Evolutionary conservation across 106 monocot genomes (phyloP), one percentile per base, ranked within the genome.

Genomic region (Dendrobium catenatum): DNA sequence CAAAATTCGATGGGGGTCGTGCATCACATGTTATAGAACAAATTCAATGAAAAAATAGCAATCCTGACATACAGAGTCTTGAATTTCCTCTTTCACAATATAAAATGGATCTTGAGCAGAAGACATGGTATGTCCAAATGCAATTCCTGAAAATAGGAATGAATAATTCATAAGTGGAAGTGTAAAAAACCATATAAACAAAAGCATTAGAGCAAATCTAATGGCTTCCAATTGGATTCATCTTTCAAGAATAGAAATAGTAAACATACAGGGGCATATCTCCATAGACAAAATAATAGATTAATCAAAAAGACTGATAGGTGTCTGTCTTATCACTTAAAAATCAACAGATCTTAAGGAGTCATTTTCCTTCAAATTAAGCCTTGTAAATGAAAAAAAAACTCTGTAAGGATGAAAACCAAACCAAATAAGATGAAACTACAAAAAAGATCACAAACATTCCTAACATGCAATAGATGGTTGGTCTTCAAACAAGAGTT

Each of bases 1-100:
- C 70, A 70, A 37, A 70, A 31, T 70, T 16, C 40, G 2, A 70
- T 29, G 10, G 15, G 33, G 70, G 70, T 15, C 0, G 70, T 70
- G 29, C 20, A 68, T 15, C 6, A 68, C 17, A 74, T 42, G 41
- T 0, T 43, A 43, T 42, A 8, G 20, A 44, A 20, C 17, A 44
- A 74, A 44, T 74, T 74, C 31, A 29, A 55, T 18, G 26, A 78
- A 78, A 56, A 78, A 9, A 18, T 59, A 59, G 41, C 10, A 58
- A 59, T 40, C 51, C 27, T 31, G 31, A 59, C 78, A 40, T 78
- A 78, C 78, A 58, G 78, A 78, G 4, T 78, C 78, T 42, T 78
- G 78, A 78, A 78, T 78, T 78, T 78, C 78, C 37, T 56, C 78
- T 78, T 78, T 78, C 42, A 78, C 78, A 27, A 78, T 59, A 59